Percentiles rank a stretch among this genome's conserved stretches.
phyloP scores from a whole-genome alignment of 2,329 filamentous ascomycete genomes.

The Bipolaris zeicola region DNA sequence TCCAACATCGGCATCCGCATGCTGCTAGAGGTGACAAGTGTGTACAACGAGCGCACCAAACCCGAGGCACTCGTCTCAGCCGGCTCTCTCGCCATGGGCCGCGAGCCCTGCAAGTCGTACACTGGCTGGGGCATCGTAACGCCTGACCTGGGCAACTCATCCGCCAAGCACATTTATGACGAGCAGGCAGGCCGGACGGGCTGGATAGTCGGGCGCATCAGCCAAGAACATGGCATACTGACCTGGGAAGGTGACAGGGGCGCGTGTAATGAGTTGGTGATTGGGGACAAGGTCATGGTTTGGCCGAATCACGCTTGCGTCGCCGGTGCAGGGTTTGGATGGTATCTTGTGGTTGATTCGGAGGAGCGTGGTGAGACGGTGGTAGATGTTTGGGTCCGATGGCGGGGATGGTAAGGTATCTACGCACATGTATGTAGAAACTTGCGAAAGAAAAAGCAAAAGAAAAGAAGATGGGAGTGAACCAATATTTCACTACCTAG shows the following conservation, averaged over 20 bases:
- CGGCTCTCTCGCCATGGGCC: conserved; percentile 71
- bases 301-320: conserved; percentile 87
- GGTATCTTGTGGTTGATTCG: conserved; percentile 76
- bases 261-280: conserved; percentile 50
- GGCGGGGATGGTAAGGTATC: conserved; percentile 66
- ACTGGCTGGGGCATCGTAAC: conserved; percentile 72
- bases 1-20: conserved; percentile 69
- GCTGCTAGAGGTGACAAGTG: conserved; percentile 71
- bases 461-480: not conserved
- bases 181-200: conserved; percentile 45
- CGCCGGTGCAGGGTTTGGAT: conserved; percentile 71
- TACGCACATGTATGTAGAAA: no score
- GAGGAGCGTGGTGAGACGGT: conserved; percentile 59
- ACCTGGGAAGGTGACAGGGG: conserved; percentile 58
- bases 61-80: conserved; percentile 72
- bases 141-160: conserved; percentile 57
- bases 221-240: conserved; percentile 79
- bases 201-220: conserved; percentile 73
- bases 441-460: no score
- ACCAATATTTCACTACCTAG: no score
- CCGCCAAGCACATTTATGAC: conserved; percentile 31
- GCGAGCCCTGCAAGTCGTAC: conserved; percentile 75
- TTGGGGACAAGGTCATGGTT: conserved; percentile 71
- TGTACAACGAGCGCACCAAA: conserved; percentile 60
- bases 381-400: conserved; percentile 75